Base-by-base conservation (phyloP, 2,329 filamentous ascomycete species). In the Colletotrichum sublineola region DNA sequence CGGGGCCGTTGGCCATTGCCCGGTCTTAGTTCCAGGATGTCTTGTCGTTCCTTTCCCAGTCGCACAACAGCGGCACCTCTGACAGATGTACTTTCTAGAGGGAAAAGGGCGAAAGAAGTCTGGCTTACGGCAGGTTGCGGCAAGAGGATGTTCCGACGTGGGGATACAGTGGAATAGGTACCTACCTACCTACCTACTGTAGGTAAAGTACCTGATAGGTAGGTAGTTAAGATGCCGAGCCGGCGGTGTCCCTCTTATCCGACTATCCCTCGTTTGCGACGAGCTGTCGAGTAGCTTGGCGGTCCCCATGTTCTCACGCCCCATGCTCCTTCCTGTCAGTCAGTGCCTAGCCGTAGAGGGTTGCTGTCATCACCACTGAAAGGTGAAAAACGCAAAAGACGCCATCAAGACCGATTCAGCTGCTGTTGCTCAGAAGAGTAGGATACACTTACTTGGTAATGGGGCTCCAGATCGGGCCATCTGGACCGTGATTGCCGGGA, bases 381-480 rank as follows among this genome's bases (percentile, higher is more conserved):
- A 56, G 15, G 52, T n/a, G 31, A 53, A 55, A 36, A 38, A n/a
- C 9, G 18, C 8, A 38, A 15, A 38, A n/a, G 20, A 24, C 20
- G 20, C 36, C n/a, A 9, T 31, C 66, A 31, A 31, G 46, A 29
- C 60, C 58, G 20, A 46, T 24, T 33, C 46, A 60, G 40, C 52
- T 58, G 42, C 61, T 24, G 57, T 61, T 36, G 48, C 46, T 50
- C 44, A 46, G 20, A 9, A 20, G 44, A 29, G 56, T 15, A 50
- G 18, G n/a, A 20, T 55, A 40, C 31, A 18, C 9, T 6, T 6
- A 24, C 5, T 36, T 18, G 36, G 50, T 48, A 38, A 64, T 40
- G 31, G 33, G 9, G 11, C 58, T 58, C 66, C 62, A 67, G 66
- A 67, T 67, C 63, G 70, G 62, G 62, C 73, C 70, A 74, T 66